A percentile compares a stretch with the other conserved stretches of the same genome.
Evolutionary conservation across 208 protist species (phyloP).

Genomic region (Leishmania martiniquensis): DNA sequence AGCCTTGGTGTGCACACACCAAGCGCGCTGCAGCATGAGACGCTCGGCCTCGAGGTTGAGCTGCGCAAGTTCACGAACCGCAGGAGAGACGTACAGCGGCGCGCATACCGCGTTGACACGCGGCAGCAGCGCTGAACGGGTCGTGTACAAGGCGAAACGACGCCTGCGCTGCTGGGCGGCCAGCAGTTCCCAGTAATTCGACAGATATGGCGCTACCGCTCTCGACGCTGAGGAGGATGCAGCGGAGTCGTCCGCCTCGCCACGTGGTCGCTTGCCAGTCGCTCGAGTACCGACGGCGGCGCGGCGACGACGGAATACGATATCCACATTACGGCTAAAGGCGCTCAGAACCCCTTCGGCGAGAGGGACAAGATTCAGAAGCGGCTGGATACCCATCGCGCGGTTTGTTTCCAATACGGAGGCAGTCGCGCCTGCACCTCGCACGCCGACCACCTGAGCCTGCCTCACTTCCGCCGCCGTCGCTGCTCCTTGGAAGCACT

Average conservation of each 20-base stretch:
- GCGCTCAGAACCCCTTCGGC: constrained; percentile 44
- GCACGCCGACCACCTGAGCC: background rate
- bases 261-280: constrained; percentile 7
- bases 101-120: constrained; percentile 27
- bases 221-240: constrained; percentile 2
- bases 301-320: constrained; percentile 42
- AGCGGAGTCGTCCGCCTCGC: background rate
- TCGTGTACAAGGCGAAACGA: constrained; percentile 60
- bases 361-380: constrained; percentile 42
- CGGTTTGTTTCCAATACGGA: background rate
- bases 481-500: constrained; percentile 10
- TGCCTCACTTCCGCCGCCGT: background rate
- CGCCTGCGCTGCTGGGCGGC: constrained; percentile 43
- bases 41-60: constrained; percentile 67
- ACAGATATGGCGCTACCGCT: background rate
- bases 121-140: constrained; percentile 58
- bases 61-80: constrained; percentile 44
- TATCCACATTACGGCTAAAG: constrained; percentile 45
- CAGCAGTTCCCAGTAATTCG: constrained; percentile 16
- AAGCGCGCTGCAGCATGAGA: constrained; percentile 53
- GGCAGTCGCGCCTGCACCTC: background rate
- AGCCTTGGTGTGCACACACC: constrained; percentile 55
- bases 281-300: background rate
- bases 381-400: background rate
- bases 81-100: constrained; percentile 55